These are phyloP conservation scores for Xylaria intraflava DNA, from an alignment of 495 filamentous ascomycete species.

Conservation along the genomic window DNA sequence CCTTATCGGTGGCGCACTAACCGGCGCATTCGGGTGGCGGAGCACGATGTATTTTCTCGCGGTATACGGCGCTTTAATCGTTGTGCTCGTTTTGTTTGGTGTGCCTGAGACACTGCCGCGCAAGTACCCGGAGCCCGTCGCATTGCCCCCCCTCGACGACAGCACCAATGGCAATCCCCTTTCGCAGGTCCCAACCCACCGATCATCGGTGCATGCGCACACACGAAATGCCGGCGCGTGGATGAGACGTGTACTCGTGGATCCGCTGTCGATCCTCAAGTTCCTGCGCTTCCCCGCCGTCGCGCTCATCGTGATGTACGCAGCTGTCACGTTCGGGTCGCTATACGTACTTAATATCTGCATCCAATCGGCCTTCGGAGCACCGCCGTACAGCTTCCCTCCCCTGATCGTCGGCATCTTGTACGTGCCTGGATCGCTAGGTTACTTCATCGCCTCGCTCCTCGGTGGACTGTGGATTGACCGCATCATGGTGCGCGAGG, in stretches of 20 bases:
- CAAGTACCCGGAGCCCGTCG: neutral
- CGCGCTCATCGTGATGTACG: constrained; percentile 71
- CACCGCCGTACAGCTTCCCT: constrained; percentile 65
- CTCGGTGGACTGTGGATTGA: constrained; percentile 86
- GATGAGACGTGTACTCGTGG: constrained; percentile 63
- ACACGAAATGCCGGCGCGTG: constrained; percentile 47
- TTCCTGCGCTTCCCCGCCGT: constrained; percentile 79
- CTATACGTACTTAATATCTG: constrained; percentile 87
- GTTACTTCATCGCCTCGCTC: constrained; percentile 66
- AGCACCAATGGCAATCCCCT: constrained; percentile 27
- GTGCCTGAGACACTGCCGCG: constrained; percentile 62
- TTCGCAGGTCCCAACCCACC: constrained; percentile 55
- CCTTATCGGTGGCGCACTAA: constrained; percentile 76
- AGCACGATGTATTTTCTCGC: constrained; percentile 83
- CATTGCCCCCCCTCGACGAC: neutral
- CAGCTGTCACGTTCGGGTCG: constrained; percentile 71
- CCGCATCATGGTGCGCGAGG: constrained; percentile 79
- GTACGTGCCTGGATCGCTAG: constrained; percentile 75
- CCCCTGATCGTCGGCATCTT: constrained; percentile 70
- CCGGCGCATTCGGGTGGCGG: constrained; percentile 69
- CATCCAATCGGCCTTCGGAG: constrained; percentile 68
- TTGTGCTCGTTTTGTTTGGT: constrained; percentile 57
- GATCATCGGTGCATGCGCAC: constrained; percentile 47
- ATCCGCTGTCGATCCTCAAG: constrained; percentile 72
- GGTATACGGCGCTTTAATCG: constrained; percentile 62